Conservation (phyloP, 2,329 filamentous ascomycete genomes). For the Epichloe sp. region DNA sequence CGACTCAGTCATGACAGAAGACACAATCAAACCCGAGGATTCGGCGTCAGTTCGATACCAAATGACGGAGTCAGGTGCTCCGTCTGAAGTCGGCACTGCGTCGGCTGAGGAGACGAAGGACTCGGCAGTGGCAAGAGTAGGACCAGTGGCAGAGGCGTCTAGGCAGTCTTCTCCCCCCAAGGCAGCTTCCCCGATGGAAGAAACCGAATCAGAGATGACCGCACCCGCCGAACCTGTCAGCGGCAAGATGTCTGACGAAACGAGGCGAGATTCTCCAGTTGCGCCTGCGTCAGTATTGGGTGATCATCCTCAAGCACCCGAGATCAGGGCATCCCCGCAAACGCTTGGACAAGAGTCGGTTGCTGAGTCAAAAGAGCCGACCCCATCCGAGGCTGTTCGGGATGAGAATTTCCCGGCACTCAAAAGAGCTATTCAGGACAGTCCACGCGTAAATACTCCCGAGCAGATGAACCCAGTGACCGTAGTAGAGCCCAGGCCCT, state of each 20-base stretch:
- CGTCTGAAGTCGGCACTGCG: constrained; percentile 14
- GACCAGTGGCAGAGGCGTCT: background rate
- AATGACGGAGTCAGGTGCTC: constrained; percentile 16
- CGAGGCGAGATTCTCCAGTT: background rate
- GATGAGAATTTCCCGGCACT: background rate
- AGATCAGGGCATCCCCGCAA: background rate
- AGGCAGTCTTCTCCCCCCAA: constrained; percentile 6
- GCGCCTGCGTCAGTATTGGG: background rate
- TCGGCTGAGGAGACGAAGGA: constrained; percentile 13
- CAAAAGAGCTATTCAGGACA: background rate
- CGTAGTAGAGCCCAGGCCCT: no score
- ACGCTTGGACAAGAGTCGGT: background rate
- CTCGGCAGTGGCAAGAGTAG: constrained; percentile 2
- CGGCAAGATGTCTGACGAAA: background rate
- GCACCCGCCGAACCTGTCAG: background rate
- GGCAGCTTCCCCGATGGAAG: constrained; percentile 9
- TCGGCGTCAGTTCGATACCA: constrained; percentile 21
- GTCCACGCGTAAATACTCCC: background rate
- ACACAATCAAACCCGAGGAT: constrained; percentile 25
- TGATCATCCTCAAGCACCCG: background rate
- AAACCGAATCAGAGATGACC: background rate
- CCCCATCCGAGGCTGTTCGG: background rate
- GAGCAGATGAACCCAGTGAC: background rate
- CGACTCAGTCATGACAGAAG: constrained; percentile 24
- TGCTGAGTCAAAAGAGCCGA: background rate